Percentiles rank a stretch among this genome's conserved stretches.
Conservation (phyloP, 768 basidiomycete genomes). For the Lentinula lateritia region DNA sequence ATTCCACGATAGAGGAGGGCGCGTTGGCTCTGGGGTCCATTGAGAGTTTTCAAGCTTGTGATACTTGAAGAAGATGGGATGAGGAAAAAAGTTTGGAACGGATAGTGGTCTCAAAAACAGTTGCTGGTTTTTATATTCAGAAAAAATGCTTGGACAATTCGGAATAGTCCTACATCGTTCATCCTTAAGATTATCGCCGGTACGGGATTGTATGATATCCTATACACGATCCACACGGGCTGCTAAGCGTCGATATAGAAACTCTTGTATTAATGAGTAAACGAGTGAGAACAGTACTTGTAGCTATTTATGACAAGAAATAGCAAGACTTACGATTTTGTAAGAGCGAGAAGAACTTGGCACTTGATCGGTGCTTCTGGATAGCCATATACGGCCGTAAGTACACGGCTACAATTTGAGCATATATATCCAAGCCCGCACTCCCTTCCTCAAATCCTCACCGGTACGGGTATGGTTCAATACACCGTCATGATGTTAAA, state of each 20-base stretch:
- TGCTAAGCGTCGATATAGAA: background rate
- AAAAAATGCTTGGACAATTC: background rate
- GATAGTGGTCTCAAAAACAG: background rate
- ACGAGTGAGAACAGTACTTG: background rate
- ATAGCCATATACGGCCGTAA: background rate
- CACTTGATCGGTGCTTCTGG: background rate
- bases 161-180: background rate
- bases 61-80: background rate
- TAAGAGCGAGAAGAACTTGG: background rate
- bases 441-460: background rate
- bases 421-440: background rate
- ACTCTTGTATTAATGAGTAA: background rate
- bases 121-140: background rate
- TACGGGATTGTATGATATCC: background rate
- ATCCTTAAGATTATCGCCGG: background rate
- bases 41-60: background rate
- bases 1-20: slow-evolving; percentile 27
- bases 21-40: background rate
- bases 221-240: background rate
- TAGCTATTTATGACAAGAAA: background rate
- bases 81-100: background rate
- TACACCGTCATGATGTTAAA: background rate
- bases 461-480: background rate
- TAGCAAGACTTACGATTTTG: background rate
- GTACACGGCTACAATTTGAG: background rate